phyloP scores from a whole-genome alignment of 805 yeast genomes.

The Yamadazyma scolyti region DNA sequence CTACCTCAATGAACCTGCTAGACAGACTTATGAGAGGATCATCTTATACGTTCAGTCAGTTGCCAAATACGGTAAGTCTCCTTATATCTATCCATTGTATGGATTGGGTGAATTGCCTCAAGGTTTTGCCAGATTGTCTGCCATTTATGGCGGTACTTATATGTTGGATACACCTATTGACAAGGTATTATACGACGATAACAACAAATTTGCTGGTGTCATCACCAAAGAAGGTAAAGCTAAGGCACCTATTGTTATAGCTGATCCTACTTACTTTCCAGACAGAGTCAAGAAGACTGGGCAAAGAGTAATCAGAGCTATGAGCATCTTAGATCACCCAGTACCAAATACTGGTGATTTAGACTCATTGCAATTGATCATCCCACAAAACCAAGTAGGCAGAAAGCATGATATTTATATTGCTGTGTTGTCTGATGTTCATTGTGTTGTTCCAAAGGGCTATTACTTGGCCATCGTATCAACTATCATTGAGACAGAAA shows the following conservation, averaged over 20 bases:
- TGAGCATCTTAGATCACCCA: conserved; percentile 89
- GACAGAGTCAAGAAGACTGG: conserved; percentile 72
- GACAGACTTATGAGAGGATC: conserved; percentile 87
- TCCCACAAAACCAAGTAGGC: conserved; percentile 93
- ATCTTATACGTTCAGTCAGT: conserved; percentile 84
- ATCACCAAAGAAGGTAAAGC: conserved; percentile 89
- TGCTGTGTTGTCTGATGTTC: conserved; percentile 85
- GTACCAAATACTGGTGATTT: conserved; percentile 75
- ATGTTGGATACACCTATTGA: conserved; percentile 97
- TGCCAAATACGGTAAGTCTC: conserved; percentile 93
- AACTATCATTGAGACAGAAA: conserved; percentile 88
- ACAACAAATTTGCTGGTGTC: conserved; percentile 72
- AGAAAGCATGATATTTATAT: conserved; percentile 93
- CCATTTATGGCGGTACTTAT: conserved; percentile 97
- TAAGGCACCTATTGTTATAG: conserved; percentile 88
- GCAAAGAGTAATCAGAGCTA: conserved; percentile 71
- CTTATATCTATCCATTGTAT: conserved; percentile 91
- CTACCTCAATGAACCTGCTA: conserved; percentile 81
- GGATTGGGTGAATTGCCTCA: conserved; percentile 99
- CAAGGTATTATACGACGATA: conserved; percentile 72
- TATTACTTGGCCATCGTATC: conserved; percentile 91
- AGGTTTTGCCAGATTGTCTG: conserved; percentile 94
- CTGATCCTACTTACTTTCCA: conserved; percentile 98
- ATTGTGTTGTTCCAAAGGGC: conserved; percentile 86
- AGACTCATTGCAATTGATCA: conserved; percentile 89